Evolutionary conservation across 306 rosid genomes (phyloP).

Genomic region (Vigna nakashimae): DNA sequence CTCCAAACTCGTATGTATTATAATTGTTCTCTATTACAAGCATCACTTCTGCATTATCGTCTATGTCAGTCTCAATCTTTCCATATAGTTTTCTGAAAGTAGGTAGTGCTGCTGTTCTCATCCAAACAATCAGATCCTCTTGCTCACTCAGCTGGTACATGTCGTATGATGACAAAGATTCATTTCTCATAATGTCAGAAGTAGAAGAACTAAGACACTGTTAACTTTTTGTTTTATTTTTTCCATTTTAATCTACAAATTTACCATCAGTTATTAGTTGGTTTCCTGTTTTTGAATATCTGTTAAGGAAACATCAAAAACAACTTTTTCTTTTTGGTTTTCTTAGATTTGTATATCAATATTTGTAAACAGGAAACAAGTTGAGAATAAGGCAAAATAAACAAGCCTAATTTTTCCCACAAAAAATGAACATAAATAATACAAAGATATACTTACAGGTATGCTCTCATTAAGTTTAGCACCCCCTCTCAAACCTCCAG

Average conservation of each 20-base stretch:
- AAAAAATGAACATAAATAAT: constrained; percentile 4
- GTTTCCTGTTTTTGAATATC: no score
- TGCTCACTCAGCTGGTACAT: constrained; percentile 79
- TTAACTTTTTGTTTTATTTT: no score
- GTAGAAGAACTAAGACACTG: not conserved
- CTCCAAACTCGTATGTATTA: constrained; percentile 79
- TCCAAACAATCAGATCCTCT: constrained; percentile 96
- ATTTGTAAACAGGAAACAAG: not conserved
- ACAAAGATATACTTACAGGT: constrained; percentile 62
- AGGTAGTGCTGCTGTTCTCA: constrained; percentile 87
- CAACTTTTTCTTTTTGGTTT: no score
- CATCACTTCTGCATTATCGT: constrained; percentile 61
- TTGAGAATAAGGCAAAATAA: not conserved
- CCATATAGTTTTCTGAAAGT: constrained; percentile 88
- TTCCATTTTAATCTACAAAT: no score
- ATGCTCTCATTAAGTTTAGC: constrained; percentile 70
- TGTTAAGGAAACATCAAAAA: no score
- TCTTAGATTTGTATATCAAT: not conserved
- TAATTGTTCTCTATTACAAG: constrained; percentile 78
- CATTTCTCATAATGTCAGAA: not conserved
- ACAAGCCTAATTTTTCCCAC: not conserved
- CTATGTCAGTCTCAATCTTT: constrained; percentile 73
- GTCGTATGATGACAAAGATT: constrained; percentile 44
- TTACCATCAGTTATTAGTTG: no score
- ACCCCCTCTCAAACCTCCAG: constrained; percentile 72